phyloP scores from a whole-genome alignment of 106 monocot species.

The Cymbidium sinense region DNA sequence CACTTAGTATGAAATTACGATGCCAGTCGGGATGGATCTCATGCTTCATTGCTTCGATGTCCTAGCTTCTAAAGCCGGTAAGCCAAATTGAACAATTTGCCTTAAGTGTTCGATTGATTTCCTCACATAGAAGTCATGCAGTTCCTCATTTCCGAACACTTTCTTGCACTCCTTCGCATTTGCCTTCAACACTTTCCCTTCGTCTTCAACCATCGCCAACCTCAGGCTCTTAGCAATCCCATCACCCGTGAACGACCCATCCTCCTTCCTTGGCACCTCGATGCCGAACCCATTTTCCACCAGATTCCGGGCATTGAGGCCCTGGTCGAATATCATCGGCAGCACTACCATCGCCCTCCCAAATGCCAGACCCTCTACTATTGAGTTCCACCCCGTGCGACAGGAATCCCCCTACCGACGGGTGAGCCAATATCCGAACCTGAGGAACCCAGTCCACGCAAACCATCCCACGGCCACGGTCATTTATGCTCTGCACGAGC shows the following conservation, averaged over 20 bases:
- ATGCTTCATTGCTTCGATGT: too few relatives aligned
- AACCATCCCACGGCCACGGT: neutral
- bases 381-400: conserved; percentile 11
- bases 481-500: neutral
- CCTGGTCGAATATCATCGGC: conserved; percentile 45
- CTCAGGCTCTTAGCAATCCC: conserved; percentile 31
- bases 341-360: conserved; percentile 27
- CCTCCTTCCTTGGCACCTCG: conserved; percentile 35
- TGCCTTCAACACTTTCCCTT: conserved; percentile 10
- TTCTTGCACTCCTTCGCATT: conserved; percentile 9
- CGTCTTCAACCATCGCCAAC: conserved; percentile 26
- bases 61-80: too few relatives aligned
- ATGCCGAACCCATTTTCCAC: conserved; percentile 27
- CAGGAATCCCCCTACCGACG: neutral
- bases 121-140: too few relatives aligned
- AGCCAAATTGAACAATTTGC: too few relatives aligned
- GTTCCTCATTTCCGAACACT: conserved; percentile 11
- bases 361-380: conserved; percentile 7
- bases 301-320: conserved; percentile 33
- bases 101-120: too few relatives aligned
- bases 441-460: conserved; percentile 9
- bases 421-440: conserved; percentile 10
- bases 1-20: too few relatives aligned
- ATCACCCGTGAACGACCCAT: conserved; percentile 30
- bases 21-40: too few relatives aligned